Base-by-base conservation (phyloP, 306 rosid genomes). In the Corylus avellana region DNA sequence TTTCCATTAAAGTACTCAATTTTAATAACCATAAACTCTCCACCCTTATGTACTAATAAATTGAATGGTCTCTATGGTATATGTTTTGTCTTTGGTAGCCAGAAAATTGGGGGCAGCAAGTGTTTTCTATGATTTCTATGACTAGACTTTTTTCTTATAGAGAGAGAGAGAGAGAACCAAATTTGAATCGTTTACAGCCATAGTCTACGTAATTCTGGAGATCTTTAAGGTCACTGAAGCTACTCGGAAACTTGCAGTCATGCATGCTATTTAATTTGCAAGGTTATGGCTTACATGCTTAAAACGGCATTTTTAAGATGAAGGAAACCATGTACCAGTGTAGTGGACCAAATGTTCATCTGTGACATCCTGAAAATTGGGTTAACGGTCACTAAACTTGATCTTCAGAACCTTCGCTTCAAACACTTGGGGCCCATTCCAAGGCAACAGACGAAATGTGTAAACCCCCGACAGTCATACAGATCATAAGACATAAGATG, bases 391-490 rank as follows among this genome's bases (percentile, higher is more conserved):
- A 51, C 10, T 16, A 6, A 72, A 61, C 74, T 58, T 62, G 29
- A 78, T 77, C 57, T 69, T 39, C 76, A 55, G 67, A 16, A 64
- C 72, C 72, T 72, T 51, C 54, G 48, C 59, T 35, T 35, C 66
- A 58, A 72, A 48, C 79, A 20, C 72, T 80, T 68, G 54, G 79
- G 79, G 49, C 22, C 2, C 55, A 64, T 67, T 56, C 51, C n/a
- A 47, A 75, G 54, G 76, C 35, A 17, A 77, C 11, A 29, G 27
- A 50, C 50, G 48, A 37, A 55, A 4, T 69, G 25, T 9, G 72
- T 63, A 79, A 67, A 74, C 68, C 72, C 27, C 9, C 6, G 7
- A 32, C 69, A 50, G 67, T 29, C 17, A 73, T 9, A 37, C 12
- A 9, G 49, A 66, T 66, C 51, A 18, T 12, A 54, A 72, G 37